phyloP scores from a whole-genome alignment of 225 moss, liverwort and hornwort genomes.

The Bryum argenteum region DNA sequence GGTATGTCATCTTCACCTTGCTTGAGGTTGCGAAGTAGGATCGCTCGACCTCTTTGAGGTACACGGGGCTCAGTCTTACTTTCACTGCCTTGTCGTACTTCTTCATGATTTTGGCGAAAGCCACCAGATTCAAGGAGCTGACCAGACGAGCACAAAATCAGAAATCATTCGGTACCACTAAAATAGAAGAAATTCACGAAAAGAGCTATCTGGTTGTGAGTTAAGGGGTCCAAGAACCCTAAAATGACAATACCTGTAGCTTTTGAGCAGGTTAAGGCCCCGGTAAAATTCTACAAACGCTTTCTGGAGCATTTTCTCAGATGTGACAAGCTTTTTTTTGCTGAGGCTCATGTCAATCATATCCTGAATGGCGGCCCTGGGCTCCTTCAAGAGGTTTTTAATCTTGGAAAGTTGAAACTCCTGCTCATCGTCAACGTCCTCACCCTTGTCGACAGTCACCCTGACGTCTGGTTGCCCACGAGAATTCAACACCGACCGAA shows the following conservation, averaged over 20 bases:
- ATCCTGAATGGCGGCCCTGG: constrained; percentile 44
- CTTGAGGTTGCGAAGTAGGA: constrained; percentile 49
- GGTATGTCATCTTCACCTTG: constrained; percentile 32
- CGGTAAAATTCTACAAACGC: constrained; percentile 86
- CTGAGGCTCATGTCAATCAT: constrained; percentile 51
- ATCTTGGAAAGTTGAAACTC: constrained; percentile 35
- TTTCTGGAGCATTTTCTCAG: constrained; percentile 78
- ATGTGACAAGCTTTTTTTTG: constrained; percentile 69
- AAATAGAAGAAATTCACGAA: constrained; percentile 2
- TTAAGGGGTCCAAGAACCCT: constrained; percentile 5
- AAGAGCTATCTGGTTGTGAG: background rate
- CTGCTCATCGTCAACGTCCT: constrained; percentile 36
- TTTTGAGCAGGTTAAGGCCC: constrained; percentile 72
- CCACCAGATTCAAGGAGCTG: constrained; percentile 84
- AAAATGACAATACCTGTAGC: constrained; percentile 63
- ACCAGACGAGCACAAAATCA: constrained; percentile 14
- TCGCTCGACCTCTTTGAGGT: constrained; percentile 49
- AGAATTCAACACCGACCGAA: constrained; percentile 30
- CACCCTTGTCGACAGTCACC: constrained; percentile 33
- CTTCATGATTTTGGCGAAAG: constrained; percentile 87
- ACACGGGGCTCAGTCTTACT: constrained; percentile 35
- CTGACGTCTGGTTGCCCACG: constrained; percentile 31
- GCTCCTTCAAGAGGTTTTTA: constrained; percentile 41
- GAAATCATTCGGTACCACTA: background rate
- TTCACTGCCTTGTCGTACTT: constrained; percentile 82